Evolutionary conservation across 371 early-diverging fungal species (phyloP).

Genomic region (Mortierella sp.): DNA sequence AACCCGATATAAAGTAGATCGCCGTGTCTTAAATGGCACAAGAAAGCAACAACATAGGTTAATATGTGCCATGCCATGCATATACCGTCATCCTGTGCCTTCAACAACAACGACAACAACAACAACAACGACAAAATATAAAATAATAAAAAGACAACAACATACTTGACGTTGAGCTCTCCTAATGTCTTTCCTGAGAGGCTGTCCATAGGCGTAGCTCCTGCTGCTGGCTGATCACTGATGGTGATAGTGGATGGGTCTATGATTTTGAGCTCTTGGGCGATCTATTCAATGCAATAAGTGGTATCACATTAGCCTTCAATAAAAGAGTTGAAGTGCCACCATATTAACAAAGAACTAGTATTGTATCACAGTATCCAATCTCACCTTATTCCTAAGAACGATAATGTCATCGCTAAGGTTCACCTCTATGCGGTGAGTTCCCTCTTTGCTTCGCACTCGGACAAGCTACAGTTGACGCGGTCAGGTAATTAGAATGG

Average conservation of each 20-base stretch:
- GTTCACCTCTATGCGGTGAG: constrained; percentile 81
- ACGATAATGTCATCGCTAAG: constrained; percentile 64
- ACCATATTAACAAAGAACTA: not conserved
- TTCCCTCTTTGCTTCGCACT: constrained; percentile 87
- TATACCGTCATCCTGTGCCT: not conserved
- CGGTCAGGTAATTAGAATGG: not conserved
- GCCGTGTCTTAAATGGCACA: constrained; percentile 74
- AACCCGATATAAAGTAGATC: constrained; percentile 81
- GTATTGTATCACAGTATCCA: not conserved
- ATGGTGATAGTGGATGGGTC: constrained; percentile 65
- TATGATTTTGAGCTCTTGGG: constrained; percentile 55
- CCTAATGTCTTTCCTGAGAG: constrained; percentile 62
- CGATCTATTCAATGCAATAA: constrained; percentile 50
- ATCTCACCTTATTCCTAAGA: constrained; percentile 70
- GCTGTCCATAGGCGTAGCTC: constrained; percentile 58
- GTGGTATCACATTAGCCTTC: not conserved
- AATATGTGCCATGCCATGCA: not conserved
- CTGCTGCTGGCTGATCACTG: constrained; percentile 63
- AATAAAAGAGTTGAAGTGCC: constrained; percentile 22
- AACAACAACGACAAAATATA: not conserved
- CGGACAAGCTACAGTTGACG: constrained; percentile 73
- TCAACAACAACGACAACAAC: not conserved
- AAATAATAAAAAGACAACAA: not conserved
- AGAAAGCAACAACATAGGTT: not conserved
- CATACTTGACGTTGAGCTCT: constrained; percentile 63